phyloP scores from a whole-genome alignment of 768 basidiomycete species.

The Boletus sensibilis region DNA sequence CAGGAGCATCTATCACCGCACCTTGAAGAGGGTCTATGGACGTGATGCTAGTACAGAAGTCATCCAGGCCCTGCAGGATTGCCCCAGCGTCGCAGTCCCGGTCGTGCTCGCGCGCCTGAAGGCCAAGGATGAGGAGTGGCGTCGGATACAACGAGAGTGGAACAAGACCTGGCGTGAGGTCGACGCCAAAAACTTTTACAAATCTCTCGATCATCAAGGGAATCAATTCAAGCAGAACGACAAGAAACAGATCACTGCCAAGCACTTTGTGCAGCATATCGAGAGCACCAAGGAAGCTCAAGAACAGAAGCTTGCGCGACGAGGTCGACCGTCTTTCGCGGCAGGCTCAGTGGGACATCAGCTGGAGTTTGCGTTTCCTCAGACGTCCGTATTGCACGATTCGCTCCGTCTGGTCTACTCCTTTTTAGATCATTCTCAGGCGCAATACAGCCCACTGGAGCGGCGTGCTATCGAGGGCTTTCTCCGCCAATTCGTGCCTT shows the following conservation, averaged over 20 bases:
- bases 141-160: conserved; percentile 91
- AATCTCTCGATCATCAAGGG: conserved; percentile 94
- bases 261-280: conserved; percentile 78
- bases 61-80: conserved; percentile 85
- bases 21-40: conserved; percentile 93
- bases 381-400: conserved; percentile 82
- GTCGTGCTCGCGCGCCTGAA: conserved; percentile 87
- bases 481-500: conserved; percentile 79
- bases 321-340: conserved; percentile 37
- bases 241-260: conserved; percentile 87
- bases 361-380: conserved; percentile 74
- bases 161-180: conserved; percentile 96
- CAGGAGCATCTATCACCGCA: conserved; percentile 86
- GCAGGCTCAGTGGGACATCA: conserved; percentile 61
- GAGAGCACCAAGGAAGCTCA: conserved; percentile 67
- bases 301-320: conserved; percentile 35
- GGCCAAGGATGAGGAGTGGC: conserved; percentile 97
- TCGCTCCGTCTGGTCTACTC: conserved; percentile 85
- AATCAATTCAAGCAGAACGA: conserved; percentile 94
- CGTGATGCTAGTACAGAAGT: conserved; percentile 73
- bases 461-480: conserved; percentile 83
- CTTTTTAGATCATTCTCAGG: conserved; percentile 86
- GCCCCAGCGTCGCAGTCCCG: conserved; percentile 85
- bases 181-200: conserved; percentile 97
- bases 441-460: conserved; percentile 71